A percentile compares a stretch with the other conserved stretches of the same genome.
phyloP scores from a whole-genome alignment of 164 flowering plant genomes.

The Dillenia suffruticosa region DNA sequence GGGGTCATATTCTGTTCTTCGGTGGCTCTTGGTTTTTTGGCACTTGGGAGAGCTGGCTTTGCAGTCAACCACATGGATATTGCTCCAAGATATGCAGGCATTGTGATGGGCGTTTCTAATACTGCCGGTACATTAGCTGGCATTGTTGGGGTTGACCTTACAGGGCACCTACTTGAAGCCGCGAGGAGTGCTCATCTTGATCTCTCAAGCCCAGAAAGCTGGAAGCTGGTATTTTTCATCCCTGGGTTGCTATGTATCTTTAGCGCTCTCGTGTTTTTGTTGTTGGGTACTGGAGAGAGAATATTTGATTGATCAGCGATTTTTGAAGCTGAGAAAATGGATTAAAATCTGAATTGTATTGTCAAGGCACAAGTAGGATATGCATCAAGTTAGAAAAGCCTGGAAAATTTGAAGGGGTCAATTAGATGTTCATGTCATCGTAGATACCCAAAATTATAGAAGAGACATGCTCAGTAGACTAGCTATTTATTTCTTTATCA shows the following conservation, averaged over 20 bases:
- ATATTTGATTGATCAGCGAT: constrained; percentile 53
- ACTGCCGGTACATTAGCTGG: constrained; percentile 94
- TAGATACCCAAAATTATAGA: too few relatives aligned
- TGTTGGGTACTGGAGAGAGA: constrained; percentile 79
- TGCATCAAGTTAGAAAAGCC: too few relatives aligned
- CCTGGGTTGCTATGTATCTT: constrained; percentile 78
- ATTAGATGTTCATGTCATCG: too few relatives aligned
- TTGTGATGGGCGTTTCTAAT: constrained; percentile 95
- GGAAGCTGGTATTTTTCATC: constrained; percentile 67
- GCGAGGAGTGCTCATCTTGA: constrained; percentile 49
- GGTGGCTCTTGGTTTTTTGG: constrained; percentile 84
- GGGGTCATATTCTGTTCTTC: constrained; percentile 85
- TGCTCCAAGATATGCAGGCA: constrained; percentile 91
- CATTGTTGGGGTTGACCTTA: constrained; percentile 77
- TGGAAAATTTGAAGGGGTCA: too few relatives aligned
- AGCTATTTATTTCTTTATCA: too few relatives aligned
- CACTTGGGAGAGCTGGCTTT: constrained; percentile 91
- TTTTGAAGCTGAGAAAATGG: too few relatives aligned
- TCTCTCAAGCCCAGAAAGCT: constrained; percentile 71
- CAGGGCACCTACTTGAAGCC: constrained; percentile 80
- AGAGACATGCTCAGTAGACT: too few relatives aligned
- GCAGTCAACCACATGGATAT: constrained; percentile 95
- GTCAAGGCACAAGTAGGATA: too few relatives aligned
- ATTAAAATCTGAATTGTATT: too few relatives aligned
- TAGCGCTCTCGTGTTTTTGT: constrained; percentile 65